Evolutionary conservation across 345 rosid genomes (phyloP), one percentile per base, ranked within the genome.

Genomic region (Syzygium grande): DNA sequence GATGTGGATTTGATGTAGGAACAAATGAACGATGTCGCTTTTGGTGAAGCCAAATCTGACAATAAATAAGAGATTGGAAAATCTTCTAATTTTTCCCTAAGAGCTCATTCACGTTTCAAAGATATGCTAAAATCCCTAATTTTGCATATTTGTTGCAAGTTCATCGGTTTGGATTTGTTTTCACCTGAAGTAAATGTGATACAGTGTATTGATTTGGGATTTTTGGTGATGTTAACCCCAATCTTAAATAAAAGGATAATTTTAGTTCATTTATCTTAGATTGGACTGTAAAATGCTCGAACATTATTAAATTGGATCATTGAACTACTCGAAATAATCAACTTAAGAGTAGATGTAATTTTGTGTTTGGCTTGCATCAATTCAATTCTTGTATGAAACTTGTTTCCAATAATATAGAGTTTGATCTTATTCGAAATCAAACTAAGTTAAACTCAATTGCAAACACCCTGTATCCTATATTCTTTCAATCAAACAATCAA

Each of bases 141-240:
- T 13, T 61, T 61, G 9, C 5, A 61, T 34, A n/a, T 61, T n/a
- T n/a, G 34, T 61, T 7, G 6, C 2, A 13, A 15, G 73, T 61
- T 61, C 1, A 61, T 7, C 1, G 13, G 30, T n/a, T 61, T 13
- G 34, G 73, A n/a, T 61, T n/a, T n/a, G 6, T n/a, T n/a, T 19
- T n/a, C 9, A 6, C 8, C n/a, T 27, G 34, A 61, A 7, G 9
- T 6, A 12, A 61, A 61, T n/a, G 38, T n/a, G 73, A 61, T 7
- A n/a, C 0, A 10, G 7, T 13, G 6, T 61, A 61, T 3, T 0
- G 14, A 1, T 61, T n/a, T 13, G 19, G 4, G 15, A n/a, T 61
- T 6, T 61, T 61, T 61, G 9, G 7, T 61, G 4, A 6, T 61
- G n/a, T 13, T 2, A 13, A 61, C 19, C 34, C 34, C n/a, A 61